Conservation (phyloP, 768 basidiomycete genomes). For the Russula griseocarnosa region DNA sequence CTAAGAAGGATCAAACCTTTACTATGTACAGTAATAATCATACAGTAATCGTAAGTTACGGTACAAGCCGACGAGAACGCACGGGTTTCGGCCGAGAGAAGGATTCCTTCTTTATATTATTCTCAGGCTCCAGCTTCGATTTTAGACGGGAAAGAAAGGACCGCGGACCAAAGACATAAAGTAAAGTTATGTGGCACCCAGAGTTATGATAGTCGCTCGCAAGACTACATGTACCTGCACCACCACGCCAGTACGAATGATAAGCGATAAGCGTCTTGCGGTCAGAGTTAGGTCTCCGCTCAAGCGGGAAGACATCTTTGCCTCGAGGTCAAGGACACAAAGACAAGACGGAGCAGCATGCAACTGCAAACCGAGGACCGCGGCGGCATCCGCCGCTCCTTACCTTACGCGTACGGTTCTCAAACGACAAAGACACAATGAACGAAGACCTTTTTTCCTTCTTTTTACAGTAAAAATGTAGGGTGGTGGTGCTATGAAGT, state of each 20-base stretch:
- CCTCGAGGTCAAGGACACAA: not conserved
- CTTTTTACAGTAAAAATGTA: too few relatives aligned
- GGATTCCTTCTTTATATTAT: not conserved
- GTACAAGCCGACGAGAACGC: not conserved
- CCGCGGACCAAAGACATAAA: not conserved
- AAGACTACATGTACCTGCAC: not conserved
- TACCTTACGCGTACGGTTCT: not conserved
- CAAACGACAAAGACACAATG: not conserved
- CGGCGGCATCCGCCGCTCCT: not conserved
- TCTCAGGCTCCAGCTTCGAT: not conserved
- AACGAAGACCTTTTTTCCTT: not conserved
- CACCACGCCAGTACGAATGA: not conserved
- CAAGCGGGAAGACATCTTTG: not conserved
- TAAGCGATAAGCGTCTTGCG: not conserved
- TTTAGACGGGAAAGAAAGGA: not conserved
- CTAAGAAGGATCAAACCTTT: not conserved
- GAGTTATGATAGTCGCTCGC: not conserved
- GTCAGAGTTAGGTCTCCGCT: not conserved
- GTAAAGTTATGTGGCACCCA: conserved; percentile 4
- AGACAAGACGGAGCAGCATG: not conserved
- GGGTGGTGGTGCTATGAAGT: not conserved
- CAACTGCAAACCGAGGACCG: not conserved
- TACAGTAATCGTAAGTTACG: not conserved
- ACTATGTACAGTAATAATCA: not conserved
- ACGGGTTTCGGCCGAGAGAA: not conserved